Base-by-base conservation (phyloP, 2,329 filamentous ascomycete genomes). In the Beauveria caledonica region DNA sequence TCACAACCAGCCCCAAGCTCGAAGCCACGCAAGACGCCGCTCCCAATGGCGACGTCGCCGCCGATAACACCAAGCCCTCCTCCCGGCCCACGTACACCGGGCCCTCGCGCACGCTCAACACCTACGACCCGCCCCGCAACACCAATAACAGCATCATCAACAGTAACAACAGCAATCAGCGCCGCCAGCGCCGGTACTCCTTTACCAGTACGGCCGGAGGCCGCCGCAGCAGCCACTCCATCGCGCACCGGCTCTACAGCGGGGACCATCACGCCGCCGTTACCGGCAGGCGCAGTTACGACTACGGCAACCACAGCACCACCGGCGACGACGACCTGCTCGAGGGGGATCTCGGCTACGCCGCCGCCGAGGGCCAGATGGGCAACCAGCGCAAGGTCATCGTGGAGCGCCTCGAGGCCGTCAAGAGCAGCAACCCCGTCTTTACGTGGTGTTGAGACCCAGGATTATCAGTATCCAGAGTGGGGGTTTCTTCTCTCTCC, bases 371-470 rank as follows among this genome's bases (percentile, higher is more conserved):
- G 72, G 94, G 91, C 27, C 91, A 96, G 84, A 94, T 97, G 74
- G 90, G 90, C 13, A 90, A 92, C 68, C 86, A 89, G 71, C 84
- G 92, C 68, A 96, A 94, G 74, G 94, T 99, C 52, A 97, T 99
- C 78, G 92, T 99, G 52, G 94, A 99, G 79, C 82, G 94, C 64
- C 77, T 99, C 62, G 94, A 99, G 78, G 89, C 93, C 62, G 94
- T 99, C 63, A 97, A 97, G 80, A 90, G 87, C 70, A 89, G 88
- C 72, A 95, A 96, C 71, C 94, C 94, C 2, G 92, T 99, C 36
- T 99, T 99, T 74, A 96, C 90, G 49, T 99, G 94, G 90, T 99
- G 94, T 78, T 97, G 45, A 58, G 33, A 3, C 33, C 13, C 11
- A 15, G 33, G 2, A 15, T 15, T 36, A 13, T 36, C 33, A 36